These are phyloP conservation scores for Vararia minispora DNA, from an alignment of 768 basidiomycete genomes.

Conservation along the genomic window DNA sequence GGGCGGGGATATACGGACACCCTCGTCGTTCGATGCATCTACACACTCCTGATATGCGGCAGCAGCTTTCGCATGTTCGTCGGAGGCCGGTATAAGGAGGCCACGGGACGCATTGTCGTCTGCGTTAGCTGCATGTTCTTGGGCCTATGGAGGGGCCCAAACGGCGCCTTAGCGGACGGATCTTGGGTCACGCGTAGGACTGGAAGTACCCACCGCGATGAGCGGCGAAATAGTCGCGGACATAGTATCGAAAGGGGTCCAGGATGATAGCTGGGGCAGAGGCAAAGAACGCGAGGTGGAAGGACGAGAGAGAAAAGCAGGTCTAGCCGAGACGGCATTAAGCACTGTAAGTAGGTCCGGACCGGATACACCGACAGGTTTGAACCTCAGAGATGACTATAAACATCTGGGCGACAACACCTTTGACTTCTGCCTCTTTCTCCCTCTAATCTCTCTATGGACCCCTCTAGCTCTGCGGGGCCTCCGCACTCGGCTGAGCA, in stretches of 20 bases:
- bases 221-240: constrained; percentile 16
- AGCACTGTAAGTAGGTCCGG: no score
- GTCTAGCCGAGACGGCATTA: no score
- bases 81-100: constrained; percentile 57
- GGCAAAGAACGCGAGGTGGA: no score
- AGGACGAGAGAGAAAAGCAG: no score
- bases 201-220: constrained; percentile 14
- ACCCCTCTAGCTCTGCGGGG: no score
- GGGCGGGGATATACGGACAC: constrained; percentile 29
- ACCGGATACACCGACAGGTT: no score
- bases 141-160: constrained; percentile 40
- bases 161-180: constrained; percentile 4
- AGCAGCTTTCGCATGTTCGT: constrained; percentile 68
- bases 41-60: constrained; percentile 64
- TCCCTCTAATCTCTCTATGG: no score
- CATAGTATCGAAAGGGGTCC: constrained; percentile 12
- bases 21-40: constrained; percentile 62
- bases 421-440: no score
- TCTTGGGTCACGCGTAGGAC: neutral
- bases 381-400: no score
- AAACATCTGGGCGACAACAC: no score
- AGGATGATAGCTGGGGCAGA: no score
- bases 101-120: constrained; percentile 61
- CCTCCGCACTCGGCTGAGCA: no score
- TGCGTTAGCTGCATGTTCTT: constrained; percentile 73